These are phyloP conservation scores for Penicillium sp. DNA, from an alignment of 2,329 filamentous ascomycete genomes.

Conservation along the genomic window DNA sequence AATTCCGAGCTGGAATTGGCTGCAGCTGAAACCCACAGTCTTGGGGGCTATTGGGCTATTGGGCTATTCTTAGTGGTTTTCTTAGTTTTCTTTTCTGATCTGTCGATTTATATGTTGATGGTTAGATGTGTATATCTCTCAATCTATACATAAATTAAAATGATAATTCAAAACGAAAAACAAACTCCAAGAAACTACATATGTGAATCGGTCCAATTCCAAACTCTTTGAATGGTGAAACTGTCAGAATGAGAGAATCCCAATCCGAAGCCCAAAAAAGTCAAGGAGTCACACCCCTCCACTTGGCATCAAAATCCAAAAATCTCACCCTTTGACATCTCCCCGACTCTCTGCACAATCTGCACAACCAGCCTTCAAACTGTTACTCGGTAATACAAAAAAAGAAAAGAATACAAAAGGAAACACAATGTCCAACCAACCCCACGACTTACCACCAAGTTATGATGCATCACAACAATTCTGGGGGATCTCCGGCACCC, in stretches of 20 bases:
- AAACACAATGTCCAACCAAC: neutral
- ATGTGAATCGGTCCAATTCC: neutral
- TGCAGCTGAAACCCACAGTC: slow-evolving; percentile 21
- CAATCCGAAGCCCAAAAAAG: neutral
- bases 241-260: neutral
- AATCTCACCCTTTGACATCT: neutral
- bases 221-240: neutral
- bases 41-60: neutral
- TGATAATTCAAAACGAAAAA: neutral
- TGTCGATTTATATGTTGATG: neutral
- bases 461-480: slow-evolving; percentile 7
- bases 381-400: neutral
- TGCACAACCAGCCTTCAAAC: neutral
- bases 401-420: no score
- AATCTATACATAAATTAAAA: neutral
- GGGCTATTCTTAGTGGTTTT: slow-evolving; percentile 11
- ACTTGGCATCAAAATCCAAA: neutral
- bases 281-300: neutral
- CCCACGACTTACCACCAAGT: slow-evolving; percentile 7
- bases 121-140: no score
- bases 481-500: neutral
- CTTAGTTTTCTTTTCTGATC: neutral
- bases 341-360: neutral
- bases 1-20: slow-evolving; percentile 15
- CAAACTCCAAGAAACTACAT: no score